These are phyloP conservation scores for Tricholoma hemisulphureum DNA, from an alignment of 768 basidiomycete genomes.

Conservation along the genomic window DNA sequence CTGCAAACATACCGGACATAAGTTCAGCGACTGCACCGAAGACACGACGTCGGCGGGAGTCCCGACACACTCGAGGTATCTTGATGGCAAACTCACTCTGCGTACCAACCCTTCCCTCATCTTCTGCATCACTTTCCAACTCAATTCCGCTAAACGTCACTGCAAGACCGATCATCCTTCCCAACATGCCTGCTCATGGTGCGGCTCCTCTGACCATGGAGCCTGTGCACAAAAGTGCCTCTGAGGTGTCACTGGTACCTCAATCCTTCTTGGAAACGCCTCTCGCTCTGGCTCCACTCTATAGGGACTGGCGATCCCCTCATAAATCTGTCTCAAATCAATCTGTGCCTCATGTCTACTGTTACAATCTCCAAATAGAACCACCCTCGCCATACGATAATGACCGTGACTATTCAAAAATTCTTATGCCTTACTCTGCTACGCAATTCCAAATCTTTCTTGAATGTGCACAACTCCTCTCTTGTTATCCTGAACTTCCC, in stretches of 20 bases:
- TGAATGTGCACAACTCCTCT: not conserved
- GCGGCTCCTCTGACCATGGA: too few relatives aligned
- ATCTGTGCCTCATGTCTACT: too few relatives aligned
- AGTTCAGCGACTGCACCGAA: conserved; percentile 6
- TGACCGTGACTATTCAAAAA: conserved; percentile 3
- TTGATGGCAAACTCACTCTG: not conserved
- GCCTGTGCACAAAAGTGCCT: too few relatives aligned
- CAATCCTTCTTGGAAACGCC: too few relatives aligned
- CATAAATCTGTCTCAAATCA: not conserved
- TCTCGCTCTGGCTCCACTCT: too few relatives aligned
- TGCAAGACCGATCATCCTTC: too few relatives aligned
- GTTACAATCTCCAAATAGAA: too few relatives aligned
- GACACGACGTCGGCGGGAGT: conserved; percentile 8
- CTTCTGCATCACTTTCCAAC: conserved; percentile 7
- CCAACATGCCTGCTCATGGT: too few relatives aligned
- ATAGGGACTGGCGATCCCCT: too few relatives aligned
- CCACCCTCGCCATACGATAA: conserved; percentile 5
- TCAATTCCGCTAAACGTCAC: not conserved
- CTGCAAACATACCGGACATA: conserved; percentile 8
- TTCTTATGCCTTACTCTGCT: conserved; percentile 4
- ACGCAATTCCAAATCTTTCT: too few relatives aligned
- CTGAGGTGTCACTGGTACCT: too few relatives aligned
- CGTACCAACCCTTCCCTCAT: conserved; percentile 8
- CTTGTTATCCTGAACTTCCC: not conserved
- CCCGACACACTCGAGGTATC: conserved; percentile 6